phyloP scores from a whole-genome alignment of 805 yeast species.

The Starmerella cellae region DNA sequence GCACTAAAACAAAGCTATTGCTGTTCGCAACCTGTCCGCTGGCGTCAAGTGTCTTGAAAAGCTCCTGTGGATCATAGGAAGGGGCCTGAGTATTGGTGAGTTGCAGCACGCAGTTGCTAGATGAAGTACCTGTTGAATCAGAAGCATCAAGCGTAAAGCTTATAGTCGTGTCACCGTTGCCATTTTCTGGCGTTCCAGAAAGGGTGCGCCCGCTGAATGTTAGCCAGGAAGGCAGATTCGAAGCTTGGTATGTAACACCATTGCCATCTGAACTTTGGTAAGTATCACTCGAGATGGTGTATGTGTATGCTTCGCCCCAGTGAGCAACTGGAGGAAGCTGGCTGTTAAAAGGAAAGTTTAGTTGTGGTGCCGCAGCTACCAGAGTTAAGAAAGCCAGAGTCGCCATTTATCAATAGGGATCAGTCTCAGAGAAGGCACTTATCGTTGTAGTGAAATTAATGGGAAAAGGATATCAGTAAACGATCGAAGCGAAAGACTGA shows the following conservation, averaged over 20 bases:
- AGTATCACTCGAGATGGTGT: conserved; percentile 59
- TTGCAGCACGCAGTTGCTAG: conserved; percentile 42
- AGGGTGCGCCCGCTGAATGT: conserved; percentile 55
- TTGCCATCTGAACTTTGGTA: conserved; percentile 33
- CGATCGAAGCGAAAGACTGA: no score
- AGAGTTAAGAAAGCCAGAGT: conserved; percentile 3
- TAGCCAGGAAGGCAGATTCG: conserved; percentile 65
- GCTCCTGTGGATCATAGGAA: conserved; percentile 32
- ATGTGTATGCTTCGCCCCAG: conserved; percentile 45
- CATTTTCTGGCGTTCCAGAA: conserved; percentile 46
- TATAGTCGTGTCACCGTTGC: conserved; percentile 32
- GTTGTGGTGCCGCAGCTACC: conserved; percentile 30
- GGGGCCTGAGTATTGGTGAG: conserved; percentile 50
- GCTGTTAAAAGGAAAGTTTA: conserved; percentile 64
- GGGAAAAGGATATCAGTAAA: no score
- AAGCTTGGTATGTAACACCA: conserved; percentile 41
- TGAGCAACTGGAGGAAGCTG: conserved; percentile 87
- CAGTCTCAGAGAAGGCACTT: not conserved
- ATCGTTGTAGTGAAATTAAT: not conserved
- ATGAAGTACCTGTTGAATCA: conserved; percentile 40
- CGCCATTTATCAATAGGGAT: no score
- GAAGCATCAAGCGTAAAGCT: conserved; percentile 46
- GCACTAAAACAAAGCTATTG: conserved; percentile 57
- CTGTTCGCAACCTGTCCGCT: conserved; percentile 68
- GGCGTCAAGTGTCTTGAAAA: conserved; percentile 41